These are phyloP conservation scores for Spizellomyces sp. DNA, from an alignment of 192 early-diverging fungal species.

Conservation along the genomic window DNA sequence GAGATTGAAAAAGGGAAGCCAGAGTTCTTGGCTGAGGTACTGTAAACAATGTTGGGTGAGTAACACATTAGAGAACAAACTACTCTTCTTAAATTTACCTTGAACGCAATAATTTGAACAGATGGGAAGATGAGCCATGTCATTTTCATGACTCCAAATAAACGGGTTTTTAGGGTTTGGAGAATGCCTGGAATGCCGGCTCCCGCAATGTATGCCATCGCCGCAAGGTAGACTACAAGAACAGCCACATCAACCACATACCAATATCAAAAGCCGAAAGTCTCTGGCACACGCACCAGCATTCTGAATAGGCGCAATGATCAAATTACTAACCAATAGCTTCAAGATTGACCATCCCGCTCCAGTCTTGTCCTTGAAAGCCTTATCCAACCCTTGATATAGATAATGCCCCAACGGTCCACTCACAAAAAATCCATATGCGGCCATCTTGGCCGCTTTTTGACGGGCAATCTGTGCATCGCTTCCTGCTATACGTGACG, in stretches of 20 bases:
- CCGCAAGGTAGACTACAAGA: slow-evolving; percentile 72
- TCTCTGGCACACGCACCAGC: slow-evolving; percentile 53
- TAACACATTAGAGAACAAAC: neutral
- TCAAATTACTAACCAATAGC: slow-evolving; percentile 72
- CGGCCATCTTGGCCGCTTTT: slow-evolving; percentile 72
- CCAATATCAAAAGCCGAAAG: neutral
- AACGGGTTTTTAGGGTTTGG: slow-evolving; percentile 56
- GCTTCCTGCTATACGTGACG: slow-evolving; percentile 37
- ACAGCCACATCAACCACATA: neutral
- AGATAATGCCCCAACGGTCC: slow-evolving; percentile 83
- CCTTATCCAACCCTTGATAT: slow-evolving; percentile 74
- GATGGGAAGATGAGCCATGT: slow-evolving; percentile 76
- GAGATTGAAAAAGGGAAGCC: slow-evolving; percentile 91
- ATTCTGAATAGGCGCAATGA: slow-evolving; percentile 86
- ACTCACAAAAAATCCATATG: slow-evolving; percentile 69
- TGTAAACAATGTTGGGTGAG: neutral
- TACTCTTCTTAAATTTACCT: slow-evolving; percentile 12
- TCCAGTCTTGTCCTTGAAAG: slow-evolving; percentile 69
- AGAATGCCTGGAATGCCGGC: slow-evolving; percentile 58
- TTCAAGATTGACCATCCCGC: slow-evolving; percentile 66
- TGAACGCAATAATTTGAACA: slow-evolving; percentile 77
- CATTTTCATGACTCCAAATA: slow-evolving; percentile 78
- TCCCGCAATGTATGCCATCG: slow-evolving; percentile 82
- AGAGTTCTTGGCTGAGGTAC: slow-evolving; percentile 74
- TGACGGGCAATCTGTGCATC: neutral